phyloP scores from a whole-genome alignment of 805 yeast species.

The Wickerhamiella azymoides region DNA sequence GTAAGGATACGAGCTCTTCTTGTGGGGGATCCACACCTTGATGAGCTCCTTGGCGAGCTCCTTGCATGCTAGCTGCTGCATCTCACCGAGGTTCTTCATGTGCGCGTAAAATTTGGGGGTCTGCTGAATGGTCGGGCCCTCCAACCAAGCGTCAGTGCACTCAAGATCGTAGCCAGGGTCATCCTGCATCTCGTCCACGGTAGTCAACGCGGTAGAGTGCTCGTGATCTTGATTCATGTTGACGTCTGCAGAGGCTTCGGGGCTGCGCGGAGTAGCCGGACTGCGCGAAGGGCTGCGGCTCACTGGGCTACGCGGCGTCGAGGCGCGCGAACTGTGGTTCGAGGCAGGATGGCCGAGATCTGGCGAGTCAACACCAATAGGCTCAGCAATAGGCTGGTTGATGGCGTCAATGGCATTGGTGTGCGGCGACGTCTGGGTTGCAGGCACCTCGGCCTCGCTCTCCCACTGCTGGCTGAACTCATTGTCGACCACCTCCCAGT shows the following conservation, averaged over 20 bases:
- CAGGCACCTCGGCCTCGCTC: background rate
- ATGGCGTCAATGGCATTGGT: background rate
- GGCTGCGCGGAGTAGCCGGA: too few species aligned
- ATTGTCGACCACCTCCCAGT: background rate
- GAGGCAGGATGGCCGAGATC: background rate
- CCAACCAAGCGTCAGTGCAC: background rate
- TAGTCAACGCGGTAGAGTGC: background rate
- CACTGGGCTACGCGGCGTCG: too few species aligned
- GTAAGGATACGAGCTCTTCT: constrained; percentile 52
- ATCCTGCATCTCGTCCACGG: background rate
- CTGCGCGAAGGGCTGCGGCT: too few species aligned
- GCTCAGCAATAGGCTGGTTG: background rate
- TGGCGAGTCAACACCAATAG: background rate
- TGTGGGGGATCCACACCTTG: constrained; percentile 46
- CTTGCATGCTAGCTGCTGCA: constrained; percentile 47
- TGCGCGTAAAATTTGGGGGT: background rate
- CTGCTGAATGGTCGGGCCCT: background rate
- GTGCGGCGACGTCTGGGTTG: background rate
- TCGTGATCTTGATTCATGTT: too few species aligned
- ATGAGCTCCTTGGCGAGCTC: constrained; percentile 56
- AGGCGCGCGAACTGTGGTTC: too few species aligned
- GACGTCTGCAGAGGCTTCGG: too few species aligned
- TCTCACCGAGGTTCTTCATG: constrained; percentile 23
- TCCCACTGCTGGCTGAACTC: background rate
- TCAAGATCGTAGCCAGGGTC: too few species aligned